phyloP scores from a whole-genome alignment of 2,329 filamentous ascomycete genomes.

The Sporothrix phasma region DNA sequence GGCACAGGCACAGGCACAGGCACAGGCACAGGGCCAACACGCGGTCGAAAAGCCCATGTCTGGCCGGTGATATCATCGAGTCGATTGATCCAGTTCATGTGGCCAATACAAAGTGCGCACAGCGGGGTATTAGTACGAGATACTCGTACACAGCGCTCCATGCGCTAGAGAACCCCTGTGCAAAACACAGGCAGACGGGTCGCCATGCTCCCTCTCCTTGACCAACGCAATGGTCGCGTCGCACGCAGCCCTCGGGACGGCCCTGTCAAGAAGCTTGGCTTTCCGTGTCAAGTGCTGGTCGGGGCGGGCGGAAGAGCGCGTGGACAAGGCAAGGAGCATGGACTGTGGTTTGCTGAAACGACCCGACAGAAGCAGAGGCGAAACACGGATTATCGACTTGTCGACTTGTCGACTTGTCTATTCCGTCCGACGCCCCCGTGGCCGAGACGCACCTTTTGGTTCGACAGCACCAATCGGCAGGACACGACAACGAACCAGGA shows the following conservation, averaged over 20 bases:
- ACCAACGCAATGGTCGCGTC: background rate
- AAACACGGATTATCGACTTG: too few relatives aligned
- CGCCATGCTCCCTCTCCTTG: background rate
- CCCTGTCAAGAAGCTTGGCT: constrained; percentile 9
- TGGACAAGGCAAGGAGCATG: too few relatives aligned
- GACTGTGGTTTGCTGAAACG: too few relatives aligned
- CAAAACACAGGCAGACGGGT: too few relatives aligned
- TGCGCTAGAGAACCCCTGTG: too few relatives aligned
- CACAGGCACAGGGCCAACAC: background rate
- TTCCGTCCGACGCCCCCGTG: background rate
- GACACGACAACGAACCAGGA: too few relatives aligned
- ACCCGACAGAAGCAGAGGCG: too few relatives aligned
- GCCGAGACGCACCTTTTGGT: constrained; percentile 4
- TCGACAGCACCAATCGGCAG: background rate
- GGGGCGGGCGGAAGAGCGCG: too few relatives aligned
- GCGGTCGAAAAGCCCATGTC: background rate
- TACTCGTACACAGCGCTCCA: background rate
- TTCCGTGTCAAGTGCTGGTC: too few relatives aligned
- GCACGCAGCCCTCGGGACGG: background rate
- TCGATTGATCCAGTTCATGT: background rate
- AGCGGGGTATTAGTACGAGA: background rate
- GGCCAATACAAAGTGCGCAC: background rate
- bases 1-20: too few relatives aligned
- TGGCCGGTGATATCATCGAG: constrained; percentile 1
- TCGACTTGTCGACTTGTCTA: too few relatives aligned